Base-by-base conservation (phyloP, 352 stramenopile species). In the Globisporangium cylindrosporum region DNA sequence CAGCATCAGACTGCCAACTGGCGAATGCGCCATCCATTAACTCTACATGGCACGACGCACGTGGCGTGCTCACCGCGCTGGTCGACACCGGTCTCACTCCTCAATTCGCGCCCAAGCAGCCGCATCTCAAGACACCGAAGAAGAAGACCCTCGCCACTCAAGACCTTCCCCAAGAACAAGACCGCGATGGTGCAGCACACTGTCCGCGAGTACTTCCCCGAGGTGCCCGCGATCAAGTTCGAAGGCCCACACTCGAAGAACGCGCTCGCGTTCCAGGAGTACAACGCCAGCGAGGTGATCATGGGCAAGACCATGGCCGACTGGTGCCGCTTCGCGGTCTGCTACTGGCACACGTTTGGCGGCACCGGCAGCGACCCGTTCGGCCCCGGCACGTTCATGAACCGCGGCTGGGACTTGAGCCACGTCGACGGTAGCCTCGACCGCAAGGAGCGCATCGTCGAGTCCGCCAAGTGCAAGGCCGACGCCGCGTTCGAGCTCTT, bases 401-500 rank as follows among this genome's bases (percentile, higher is more conserved):
- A 82, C 69, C 75, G 73, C 36, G 43, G 32, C 18, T 82, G 59
- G 89, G 94, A 84, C 66, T 43, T 64, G 49, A 38, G 27, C 32
- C 58, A 72, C 36, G n/a, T 51, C 25, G 63, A 67, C n/a, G 43
- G 63, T 51, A 74, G 27, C 76, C 76, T 66, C 81, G 86, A 72
- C 72, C 81, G 60, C 27, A 73, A 59, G 7, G 74, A 80, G 22
- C 76, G 90, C 38, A 61, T 80, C 29, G 70, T 97, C 24, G 84
- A 90, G 36, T 73, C 90, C 29, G 85, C 86, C 58, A 91, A 91
- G 70, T 77, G 85, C 62, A 85, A 86, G 60, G 80, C 84, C 51
- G 82, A 94, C 73, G 90, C 88, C 8, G 85, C 86, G 53, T 97
- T 97, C 74, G 90, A 97, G 78, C 75, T 96, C 56, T 92, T 96